Conservation (phyloP, 768 basidiomycete species). For the Hericium rajendrae region DNA sequence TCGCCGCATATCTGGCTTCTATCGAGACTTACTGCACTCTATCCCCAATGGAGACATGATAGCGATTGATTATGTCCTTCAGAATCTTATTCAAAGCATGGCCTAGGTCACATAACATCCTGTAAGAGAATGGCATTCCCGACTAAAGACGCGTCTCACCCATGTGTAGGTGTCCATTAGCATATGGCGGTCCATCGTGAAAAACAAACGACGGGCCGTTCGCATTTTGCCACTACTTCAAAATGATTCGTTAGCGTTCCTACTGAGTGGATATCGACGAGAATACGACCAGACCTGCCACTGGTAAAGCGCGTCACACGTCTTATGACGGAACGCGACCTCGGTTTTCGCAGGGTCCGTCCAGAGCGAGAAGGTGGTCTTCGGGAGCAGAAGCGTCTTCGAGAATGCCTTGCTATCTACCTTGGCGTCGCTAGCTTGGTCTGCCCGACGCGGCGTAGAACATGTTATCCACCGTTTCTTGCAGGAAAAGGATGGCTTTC, state of each 20-base stretch:
- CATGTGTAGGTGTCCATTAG: slow-evolving; percentile 93
- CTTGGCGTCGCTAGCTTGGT: neutral
- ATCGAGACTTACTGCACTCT: slow-evolving; percentile 63
- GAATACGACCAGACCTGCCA: slow-evolving; percentile 53
- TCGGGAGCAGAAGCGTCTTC: slow-evolving; percentile 70
- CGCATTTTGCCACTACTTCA: slow-evolving; percentile 50
- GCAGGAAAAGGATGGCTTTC: neutral
- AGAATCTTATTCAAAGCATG: slow-evolving; percentile 94
- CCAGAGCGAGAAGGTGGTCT: slow-evolving; percentile 71
- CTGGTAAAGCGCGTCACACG: slow-evolving; percentile 64
- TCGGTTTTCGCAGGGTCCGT: slow-evolving; percentile 57
- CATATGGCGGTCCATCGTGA: slow-evolving; percentile 96
- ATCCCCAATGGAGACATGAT: slow-evolving; percentile 66
- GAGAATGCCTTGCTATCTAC: slow-evolving; percentile 31
- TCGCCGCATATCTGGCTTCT: too few relatives aligned
- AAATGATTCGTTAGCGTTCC: too few relatives aligned
- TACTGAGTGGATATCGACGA: too few relatives aligned
- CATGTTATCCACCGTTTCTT: neutral
- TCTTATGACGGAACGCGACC: slow-evolving; percentile 44
- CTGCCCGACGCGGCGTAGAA: neutral
- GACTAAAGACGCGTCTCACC: slow-evolving; percentile 36
- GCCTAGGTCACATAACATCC: slow-evolving; percentile 34
- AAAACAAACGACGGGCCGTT: slow-evolving; percentile 69
- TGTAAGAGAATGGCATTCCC: neutral
- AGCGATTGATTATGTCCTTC: slow-evolving; percentile 93